These are phyloP conservation scores for Entomortierella parvispora DNA, from an alignment of 192 early-diverging fungal genomes.

Conservation along the genomic window DNA sequence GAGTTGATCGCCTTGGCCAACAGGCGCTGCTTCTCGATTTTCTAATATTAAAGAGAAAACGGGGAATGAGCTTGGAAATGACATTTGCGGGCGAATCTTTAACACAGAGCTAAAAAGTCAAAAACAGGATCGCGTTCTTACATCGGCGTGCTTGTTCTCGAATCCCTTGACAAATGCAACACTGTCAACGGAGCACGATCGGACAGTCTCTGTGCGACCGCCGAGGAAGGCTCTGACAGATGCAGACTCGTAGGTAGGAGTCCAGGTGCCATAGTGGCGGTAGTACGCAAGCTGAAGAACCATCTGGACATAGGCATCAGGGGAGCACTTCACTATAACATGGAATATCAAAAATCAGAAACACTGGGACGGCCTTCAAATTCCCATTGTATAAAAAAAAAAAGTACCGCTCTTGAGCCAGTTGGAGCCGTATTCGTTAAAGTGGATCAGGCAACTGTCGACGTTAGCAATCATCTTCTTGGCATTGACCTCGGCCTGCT, in stretches of 20 bases:
- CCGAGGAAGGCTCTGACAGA: slow-evolving; percentile 77
- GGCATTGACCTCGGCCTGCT: slow-evolving; percentile 72
- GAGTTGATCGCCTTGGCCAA: slow-evolving; percentile 73
- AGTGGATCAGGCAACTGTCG: slow-evolving; percentile 76
- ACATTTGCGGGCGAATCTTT: background rate
- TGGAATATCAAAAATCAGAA: slow-evolving; percentile 7
- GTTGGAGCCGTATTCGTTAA: slow-evolving; percentile 79
- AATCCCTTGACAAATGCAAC: slow-evolving; percentile 80
- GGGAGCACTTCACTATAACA: slow-evolving; percentile 70
- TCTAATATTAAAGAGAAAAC: slow-evolving; percentile 13
- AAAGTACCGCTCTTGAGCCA: slow-evolving; percentile 79
- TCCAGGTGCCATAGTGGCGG: slow-evolving; percentile 73
- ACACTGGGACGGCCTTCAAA: background rate
- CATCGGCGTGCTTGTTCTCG: slow-evolving; percentile 71
- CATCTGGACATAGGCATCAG: slow-evolving; percentile 94
- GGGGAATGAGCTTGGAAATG: too few relatives aligned
- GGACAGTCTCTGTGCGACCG: slow-evolving; percentile 94
- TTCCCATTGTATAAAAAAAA: background rate
- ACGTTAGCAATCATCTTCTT: slow-evolving; percentile 73
- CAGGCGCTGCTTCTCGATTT: slow-evolving; percentile 57
- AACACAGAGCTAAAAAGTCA: background rate
- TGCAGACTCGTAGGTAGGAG: slow-evolving; percentile 82
- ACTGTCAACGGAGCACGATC: slow-evolving; percentile 81
- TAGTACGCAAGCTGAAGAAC: slow-evolving; percentile 88
- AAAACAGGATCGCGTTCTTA: slow-evolving; percentile 19